Percentiles rank a stretch among this genome's conserved stretches.
Conservation (phyloP, 805 yeast species). For the Isabelozyma heimii region DNA sequence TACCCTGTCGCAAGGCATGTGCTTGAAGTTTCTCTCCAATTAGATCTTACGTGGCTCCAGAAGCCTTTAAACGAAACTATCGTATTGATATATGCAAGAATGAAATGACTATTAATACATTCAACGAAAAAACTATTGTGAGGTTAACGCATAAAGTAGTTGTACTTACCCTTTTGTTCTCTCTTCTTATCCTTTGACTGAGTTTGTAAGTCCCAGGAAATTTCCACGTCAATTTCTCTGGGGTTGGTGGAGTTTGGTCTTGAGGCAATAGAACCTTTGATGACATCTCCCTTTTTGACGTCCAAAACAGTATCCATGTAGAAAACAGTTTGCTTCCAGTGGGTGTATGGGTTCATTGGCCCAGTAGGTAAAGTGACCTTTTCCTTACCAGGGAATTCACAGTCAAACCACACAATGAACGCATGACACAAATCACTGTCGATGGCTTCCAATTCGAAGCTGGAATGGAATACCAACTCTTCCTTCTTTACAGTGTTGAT, state of each 20-base stretch:
- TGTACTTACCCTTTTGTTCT: constrained; percentile 55
- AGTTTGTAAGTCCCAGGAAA: constrained; percentile 54
- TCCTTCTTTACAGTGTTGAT: constrained; percentile 83
- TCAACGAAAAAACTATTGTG: background rate
- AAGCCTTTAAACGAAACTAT: background rate
- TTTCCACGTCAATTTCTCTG: constrained; percentile 83
- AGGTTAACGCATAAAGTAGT: constrained; percentile 66
- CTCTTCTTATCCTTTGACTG: constrained; percentile 47
- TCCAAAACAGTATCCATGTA: constrained; percentile 81
- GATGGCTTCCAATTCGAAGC: constrained; percentile 70
- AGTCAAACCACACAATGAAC: constrained; percentile 90
- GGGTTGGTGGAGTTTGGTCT: constrained; percentile 78
- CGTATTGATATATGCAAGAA: background rate
- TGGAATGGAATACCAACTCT: constrained; percentile 71
- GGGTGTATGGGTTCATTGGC: constrained; percentile 90
- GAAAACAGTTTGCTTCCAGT: constrained; percentile 98
- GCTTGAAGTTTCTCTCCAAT: too few species aligned
- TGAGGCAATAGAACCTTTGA: constrained; percentile 70
- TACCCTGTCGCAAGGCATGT: too few species aligned
- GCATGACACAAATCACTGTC: constrained; percentile 87
- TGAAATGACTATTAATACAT: background rate
- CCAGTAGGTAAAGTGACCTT: constrained; percentile 86
- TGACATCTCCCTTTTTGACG: constrained; percentile 69
- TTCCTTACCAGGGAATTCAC: constrained; percentile 74
- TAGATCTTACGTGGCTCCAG: too few species aligned